phyloP scores from a whole-genome alignment of 345 rosid species.

The Eucalyptus marginata region DNA sequence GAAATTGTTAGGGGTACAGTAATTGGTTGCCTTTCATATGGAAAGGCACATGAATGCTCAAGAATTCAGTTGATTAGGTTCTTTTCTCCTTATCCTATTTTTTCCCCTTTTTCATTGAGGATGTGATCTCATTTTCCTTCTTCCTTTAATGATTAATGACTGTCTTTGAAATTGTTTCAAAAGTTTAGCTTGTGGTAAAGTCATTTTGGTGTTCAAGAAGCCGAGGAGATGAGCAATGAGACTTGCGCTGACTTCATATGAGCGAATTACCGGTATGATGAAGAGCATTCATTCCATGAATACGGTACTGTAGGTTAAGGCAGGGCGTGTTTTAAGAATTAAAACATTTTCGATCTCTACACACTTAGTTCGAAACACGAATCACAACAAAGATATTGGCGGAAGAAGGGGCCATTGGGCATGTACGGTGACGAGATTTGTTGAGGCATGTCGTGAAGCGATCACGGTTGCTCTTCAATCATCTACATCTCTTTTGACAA shows the following conservation, averaged over 20 bases:
- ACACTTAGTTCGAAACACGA: no score
- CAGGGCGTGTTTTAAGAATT: background rate
- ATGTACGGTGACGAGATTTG: background rate
- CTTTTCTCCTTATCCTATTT: background rate
- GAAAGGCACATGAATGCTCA: background rate
- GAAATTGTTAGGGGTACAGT: background rate
- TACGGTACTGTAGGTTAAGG: background rate
- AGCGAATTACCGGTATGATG: background rate
- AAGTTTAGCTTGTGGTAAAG: background rate
- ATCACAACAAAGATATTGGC: background rate
- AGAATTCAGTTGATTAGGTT: background rate
- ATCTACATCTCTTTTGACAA: background rate
- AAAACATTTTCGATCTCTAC: background rate
- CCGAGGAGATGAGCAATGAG: background rate
- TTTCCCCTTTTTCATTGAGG: background rate
- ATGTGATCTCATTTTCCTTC: background rate
- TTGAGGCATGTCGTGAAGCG: background rate
- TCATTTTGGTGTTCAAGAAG: background rate
- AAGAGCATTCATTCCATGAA: background rate
- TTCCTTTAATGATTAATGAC: background rate
- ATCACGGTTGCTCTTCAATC: background rate
- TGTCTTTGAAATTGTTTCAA: background rate
- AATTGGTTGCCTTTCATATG: background rate
- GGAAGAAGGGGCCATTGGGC: background rate
- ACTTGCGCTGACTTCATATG: background rate